Conservation (phyloP, 306 rosid species). For the Prinsepia uniflora region DNA sequence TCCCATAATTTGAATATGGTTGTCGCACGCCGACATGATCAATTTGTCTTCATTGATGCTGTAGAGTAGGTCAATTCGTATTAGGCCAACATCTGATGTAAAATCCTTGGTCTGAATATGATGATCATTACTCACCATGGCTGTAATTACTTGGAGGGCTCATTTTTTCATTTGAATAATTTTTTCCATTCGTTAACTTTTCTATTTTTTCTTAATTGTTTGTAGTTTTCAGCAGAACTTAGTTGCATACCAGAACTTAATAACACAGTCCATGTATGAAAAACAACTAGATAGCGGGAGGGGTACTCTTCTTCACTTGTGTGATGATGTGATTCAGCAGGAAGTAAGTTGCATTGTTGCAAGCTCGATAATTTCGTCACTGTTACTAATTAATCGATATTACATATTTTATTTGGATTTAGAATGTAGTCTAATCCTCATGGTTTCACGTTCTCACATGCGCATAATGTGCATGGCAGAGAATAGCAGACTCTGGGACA, state of each 20-base stretch:
- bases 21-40: background rate
- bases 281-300: constrained; percentile 97
- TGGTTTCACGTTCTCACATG: background rate
- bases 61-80: no score
- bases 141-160: background rate
- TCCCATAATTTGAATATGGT: background rate
- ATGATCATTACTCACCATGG: constrained; percentile 4
- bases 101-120: background rate
- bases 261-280: constrained; percentile 95
- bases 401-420: no score
- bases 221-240: constrained; percentile 83
- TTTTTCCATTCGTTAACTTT: constrained; percentile 8
- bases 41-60: no score
- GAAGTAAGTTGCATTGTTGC: constrained; percentile 86
- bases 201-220: constrained; percentile 19
- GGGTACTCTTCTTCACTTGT: constrained; percentile 98
- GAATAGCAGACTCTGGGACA: no score
- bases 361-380: constrained; percentile 6
- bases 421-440: background rate
- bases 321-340: constrained; percentile 97
- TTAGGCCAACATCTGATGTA: no score
- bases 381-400: no score
- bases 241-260: constrained; percentile 85
- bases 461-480: background rate
- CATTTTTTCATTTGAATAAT: background rate